phyloP scores from a whole-genome alignment of 495 filamentous ascomycete genomes.

The Penicillium mononematosum region DNA sequence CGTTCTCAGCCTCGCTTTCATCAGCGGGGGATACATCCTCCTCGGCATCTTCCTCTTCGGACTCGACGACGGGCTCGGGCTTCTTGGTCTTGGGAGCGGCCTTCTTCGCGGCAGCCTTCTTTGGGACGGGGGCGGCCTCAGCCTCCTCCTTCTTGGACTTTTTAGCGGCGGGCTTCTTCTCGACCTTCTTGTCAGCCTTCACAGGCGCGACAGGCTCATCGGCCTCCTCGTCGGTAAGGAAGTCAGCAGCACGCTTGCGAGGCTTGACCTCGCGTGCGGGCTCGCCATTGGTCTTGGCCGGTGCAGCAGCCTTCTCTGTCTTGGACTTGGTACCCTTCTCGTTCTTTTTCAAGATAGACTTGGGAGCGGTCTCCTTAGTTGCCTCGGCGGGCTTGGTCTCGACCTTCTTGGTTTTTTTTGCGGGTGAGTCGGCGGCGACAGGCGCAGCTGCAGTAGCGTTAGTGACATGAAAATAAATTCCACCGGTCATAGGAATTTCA shows the following conservation, averaged over 20 bases:
- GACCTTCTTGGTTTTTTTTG: conserved; percentile 61
- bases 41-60: conserved; percentile 21
- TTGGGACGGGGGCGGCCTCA: conserved; percentile 24
- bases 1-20: conserved; percentile 33
- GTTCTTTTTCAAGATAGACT: conserved; percentile 43
- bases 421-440: conserved; percentile 50
- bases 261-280: conserved; percentile 40
- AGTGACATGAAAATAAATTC: conserved; percentile 4
- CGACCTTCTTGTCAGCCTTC: conserved; percentile 25
- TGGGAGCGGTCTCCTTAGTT: conserved; percentile 31
- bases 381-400: conserved; percentile 32
- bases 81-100: conserved; percentile 26
- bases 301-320: conserved; percentile 25
- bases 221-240: conserved; percentile 46
- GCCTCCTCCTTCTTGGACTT: conserved; percentile 44
- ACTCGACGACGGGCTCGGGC: conserved; percentile 26
- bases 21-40: conserved; percentile 25
- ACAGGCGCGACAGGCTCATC: conserved; percentile 27
- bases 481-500: conserved; percentile 6
- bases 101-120: conserved; percentile 39
- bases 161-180: conserved; percentile 33
- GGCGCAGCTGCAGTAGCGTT: conserved; percentile 32
- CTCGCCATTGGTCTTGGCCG: conserved; percentile 38
- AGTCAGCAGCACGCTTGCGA: conserved; percentile 57
- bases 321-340: conserved; percentile 25